Base-by-base conservation (phyloP, 2,329 filamentous ascomycete genomes). In the Aspergillus phoenicis region DNA sequence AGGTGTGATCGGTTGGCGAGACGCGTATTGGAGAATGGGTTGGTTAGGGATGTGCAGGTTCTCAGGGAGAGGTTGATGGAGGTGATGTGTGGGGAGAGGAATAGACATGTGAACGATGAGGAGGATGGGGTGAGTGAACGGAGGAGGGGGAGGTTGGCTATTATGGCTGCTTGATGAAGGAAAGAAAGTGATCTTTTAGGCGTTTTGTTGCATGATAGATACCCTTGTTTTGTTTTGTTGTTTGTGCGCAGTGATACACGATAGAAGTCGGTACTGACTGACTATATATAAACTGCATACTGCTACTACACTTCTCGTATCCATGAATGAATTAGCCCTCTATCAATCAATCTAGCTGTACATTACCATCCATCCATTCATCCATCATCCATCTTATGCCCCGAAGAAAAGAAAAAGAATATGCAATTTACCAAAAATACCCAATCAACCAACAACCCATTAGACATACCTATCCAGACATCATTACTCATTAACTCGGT, bases 1-100 rank as follows among this genome's bases (percentile, higher is more conserved):
- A 63, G 69, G 22, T 76, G 73, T 61, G 75, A 76, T 66, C 49
- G 63, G 17, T 62, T 61, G 8, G 68, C 72, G 3, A 69, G 66
- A 61, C 64, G 67, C 8, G 61, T 68, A 2, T 57, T 77, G 28
- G 73, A 74, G 53, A 64, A 69, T 51, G 64, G 68, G 11, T 60
- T 75, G 51, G 59, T 66, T 4, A 57, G 67, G 22, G 70, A 75
- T 61, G 72, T 71, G 1, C 65, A 59, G 5, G 30, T 59, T 6
- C 53, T 76, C 33, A 66, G 72, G 51, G 72, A 72, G 49, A 58
- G 64, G 26, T 62, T 76, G 38, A 64, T 65, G 33, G 55, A 38
- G 2, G 57, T 71, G 2, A 65, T 76, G 60, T 74, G 69, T 28
- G 17, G 58, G 61, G 43, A 5, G 45, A 63, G 56, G 53, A 48